phyloP scores from a whole-genome alignment of 176 grass and related monocot species.

The Oryza longistaminata region DNA sequence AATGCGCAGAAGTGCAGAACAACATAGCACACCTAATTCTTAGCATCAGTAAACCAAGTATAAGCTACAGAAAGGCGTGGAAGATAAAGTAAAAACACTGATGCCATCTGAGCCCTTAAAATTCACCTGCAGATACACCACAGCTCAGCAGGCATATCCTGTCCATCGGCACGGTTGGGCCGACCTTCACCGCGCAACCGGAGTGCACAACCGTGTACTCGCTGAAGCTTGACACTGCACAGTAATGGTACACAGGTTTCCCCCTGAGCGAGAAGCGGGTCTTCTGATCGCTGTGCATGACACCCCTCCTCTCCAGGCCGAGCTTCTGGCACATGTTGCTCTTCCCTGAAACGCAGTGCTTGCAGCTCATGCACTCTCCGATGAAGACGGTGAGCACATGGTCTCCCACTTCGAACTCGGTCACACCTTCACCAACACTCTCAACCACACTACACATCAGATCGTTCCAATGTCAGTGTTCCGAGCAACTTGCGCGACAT shows the following conservation, averaged over 20 bases:
- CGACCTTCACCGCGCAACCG: constrained; percentile 78
- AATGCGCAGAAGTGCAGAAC: neutral
- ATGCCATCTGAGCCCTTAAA: neutral
- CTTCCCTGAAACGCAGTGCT: constrained; percentile 73
- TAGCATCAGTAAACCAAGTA: neutral
- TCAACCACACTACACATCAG: constrained; percentile 67
- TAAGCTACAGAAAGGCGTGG: neutral
- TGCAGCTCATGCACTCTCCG: constrained; percentile 86
- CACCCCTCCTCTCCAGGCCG: constrained; percentile 78
- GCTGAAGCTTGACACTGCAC: constrained; percentile 94
- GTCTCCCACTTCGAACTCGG: constrained; percentile 76
- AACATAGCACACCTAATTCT: neutral
- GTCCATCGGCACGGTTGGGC: constrained; percentile 61
- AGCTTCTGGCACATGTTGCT: constrained; percentile 99
- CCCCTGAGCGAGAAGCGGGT: constrained; percentile 77
- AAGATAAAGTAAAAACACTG: neutral
- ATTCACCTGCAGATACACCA: constrained; percentile 80
- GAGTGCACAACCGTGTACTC: constrained; percentile 91
- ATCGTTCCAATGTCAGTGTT: neutral
- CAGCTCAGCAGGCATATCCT: constrained; percentile 89
- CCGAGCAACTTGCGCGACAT: neutral
- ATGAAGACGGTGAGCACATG: constrained; percentile 87
- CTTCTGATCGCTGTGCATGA: constrained; percentile 90
- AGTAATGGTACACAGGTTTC: constrained; percentile 74
- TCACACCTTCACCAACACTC: constrained; percentile 70